These are phyloP conservation scores for Lyophyllum shimeji DNA, from an alignment of 768 basidiomycete genomes.

Conservation along the genomic window DNA sequence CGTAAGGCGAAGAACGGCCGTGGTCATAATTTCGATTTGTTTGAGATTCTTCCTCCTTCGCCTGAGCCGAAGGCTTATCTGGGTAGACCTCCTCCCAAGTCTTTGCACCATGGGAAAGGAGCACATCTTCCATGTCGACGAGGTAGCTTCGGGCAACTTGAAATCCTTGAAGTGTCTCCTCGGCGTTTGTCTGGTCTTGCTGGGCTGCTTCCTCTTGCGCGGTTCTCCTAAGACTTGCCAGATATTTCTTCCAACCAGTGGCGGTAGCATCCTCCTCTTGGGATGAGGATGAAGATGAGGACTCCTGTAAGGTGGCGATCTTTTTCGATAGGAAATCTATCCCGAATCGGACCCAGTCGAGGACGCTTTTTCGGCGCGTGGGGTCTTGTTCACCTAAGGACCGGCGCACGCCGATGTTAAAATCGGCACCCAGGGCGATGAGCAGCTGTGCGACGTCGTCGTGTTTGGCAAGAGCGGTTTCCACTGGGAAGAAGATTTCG, in stretches of 20 bases:
- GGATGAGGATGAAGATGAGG: slow-evolving; percentile 4
- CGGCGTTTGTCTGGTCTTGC: not conserved
- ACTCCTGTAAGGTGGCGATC: slow-evolving; percentile 21
- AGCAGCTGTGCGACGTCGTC: slow-evolving; percentile 40
- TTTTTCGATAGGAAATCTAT: slow-evolving; percentile 20
- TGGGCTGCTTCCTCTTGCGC: not conserved
- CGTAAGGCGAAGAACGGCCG: not conserved
- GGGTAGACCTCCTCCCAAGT: slow-evolving; percentile 42
- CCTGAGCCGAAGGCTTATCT: slow-evolving; percentile 15
- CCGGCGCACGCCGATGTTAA: slow-evolving; percentile 31
- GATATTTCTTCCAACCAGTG: slow-evolving; percentile 5
- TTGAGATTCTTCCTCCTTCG: slow-evolving; percentile 1
- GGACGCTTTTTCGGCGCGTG: slow-evolving; percentile 24
- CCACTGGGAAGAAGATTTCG: slow-evolving; percentile 31
- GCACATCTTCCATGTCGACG: slow-evolving; percentile 30
- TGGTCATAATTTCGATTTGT: slow-evolving; percentile 7
- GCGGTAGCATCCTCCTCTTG: not conserved
- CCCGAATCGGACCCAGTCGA: slow-evolving; percentile 39
- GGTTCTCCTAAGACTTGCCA: not conserved
- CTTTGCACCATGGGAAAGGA: slow-evolving; percentile 37
- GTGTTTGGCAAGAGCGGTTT: slow-evolving; percentile 32
- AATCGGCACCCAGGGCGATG: slow-evolving; percentile 34
- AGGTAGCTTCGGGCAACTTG: slow-evolving; percentile 31
- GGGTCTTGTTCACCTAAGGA: slow-evolving; percentile 18
- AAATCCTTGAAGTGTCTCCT: not conserved